phyloP scores from a whole-genome alignment of 352 stramenopile genomes.

The Pythium aristosporum region DNA sequence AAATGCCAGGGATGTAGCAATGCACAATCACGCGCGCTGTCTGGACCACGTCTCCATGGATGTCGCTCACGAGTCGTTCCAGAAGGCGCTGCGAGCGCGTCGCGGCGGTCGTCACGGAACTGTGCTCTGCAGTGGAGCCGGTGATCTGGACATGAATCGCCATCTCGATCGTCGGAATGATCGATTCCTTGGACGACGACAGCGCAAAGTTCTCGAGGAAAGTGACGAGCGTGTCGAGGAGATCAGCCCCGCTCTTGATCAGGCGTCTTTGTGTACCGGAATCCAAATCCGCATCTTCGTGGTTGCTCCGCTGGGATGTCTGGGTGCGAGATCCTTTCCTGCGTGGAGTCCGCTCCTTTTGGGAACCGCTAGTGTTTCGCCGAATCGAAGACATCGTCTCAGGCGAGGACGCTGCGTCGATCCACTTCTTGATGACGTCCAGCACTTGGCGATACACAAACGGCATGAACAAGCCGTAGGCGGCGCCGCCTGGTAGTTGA shows the following conservation, averaged over 20 bases:
- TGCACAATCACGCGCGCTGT: slow-evolving; percentile 63
- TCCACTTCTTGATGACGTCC: slow-evolving; percentile 80
- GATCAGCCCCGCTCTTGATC: slow-evolving; percentile 46
- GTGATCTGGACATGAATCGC: slow-evolving; percentile 62
- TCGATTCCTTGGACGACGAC: slow-evolving; percentile 64
- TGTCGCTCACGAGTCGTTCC: slow-evolving; percentile 41
- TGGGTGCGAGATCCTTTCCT: slow-evolving; percentile 15
- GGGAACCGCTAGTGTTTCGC: slow-evolving; percentile 1
- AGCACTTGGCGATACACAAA: slow-evolving; percentile 84
- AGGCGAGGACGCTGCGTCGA: slow-evolving; percentile 28
- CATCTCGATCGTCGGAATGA: slow-evolving; percentile 72
- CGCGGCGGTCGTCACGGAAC: slow-evolving; percentile 35
- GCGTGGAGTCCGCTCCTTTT: slow-evolving; percentile 17
- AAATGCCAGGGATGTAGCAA: slow-evolving; percentile 68
- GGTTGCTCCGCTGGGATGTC: slow-evolving; percentile 9
- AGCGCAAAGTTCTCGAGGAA: slow-evolving; percentile 68
- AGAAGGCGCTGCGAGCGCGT: slow-evolving; percentile 47
- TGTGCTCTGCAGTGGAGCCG: slow-evolving; percentile 34
- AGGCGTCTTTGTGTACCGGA: slow-evolving; percentile 35
- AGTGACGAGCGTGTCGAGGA: slow-evolving; percentile 55
- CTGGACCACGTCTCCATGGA: slow-evolving; percentile 53
- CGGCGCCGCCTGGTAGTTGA: slow-evolving; percentile 73
- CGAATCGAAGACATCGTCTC: slow-evolving; percentile 21
- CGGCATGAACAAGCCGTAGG: slow-evolving; percentile 84
- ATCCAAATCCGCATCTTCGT: slow-evolving; percentile 27